Conservation (phyloP, 2,329 filamentous ascomycete species). For the Penicillium expansum region DNA sequence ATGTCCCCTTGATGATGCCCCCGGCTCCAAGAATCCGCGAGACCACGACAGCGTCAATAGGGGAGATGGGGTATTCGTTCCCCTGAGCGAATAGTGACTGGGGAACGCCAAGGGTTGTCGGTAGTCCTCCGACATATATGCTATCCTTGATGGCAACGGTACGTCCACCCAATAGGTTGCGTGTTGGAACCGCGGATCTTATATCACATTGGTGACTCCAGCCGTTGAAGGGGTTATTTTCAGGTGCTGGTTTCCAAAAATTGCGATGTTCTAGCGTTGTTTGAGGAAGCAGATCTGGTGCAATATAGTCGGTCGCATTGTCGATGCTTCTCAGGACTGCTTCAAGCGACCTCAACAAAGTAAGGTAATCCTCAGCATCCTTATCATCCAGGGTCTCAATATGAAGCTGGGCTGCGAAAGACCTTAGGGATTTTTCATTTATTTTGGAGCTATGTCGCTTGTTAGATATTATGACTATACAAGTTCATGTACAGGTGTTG, state of each 20-base stretch:
- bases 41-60: conserved; percentile 38
- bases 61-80: conserved; percentile 26
- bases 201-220: conserved; percentile 42
- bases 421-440: neutral
- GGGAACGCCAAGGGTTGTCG: conserved; percentile 33
- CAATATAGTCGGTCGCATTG: conserved; percentile 34
- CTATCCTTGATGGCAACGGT: conserved; percentile 40
- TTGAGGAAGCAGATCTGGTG: conserved; percentile 33
- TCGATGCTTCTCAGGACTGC: conserved; percentile 28
- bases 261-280: conserved; percentile 23
- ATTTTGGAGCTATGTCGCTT: conserved; percentile 1
- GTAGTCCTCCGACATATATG: conserved; percentile 36
- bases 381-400: neutral
- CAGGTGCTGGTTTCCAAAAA: conserved; percentile 16
- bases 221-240: conserved; percentile 42
- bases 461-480: neutral
- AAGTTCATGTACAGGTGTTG: neutral
- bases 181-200: conserved; percentile 24
- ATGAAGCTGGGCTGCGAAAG: neutral
- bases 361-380: conserved; percentile 20
- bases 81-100: conserved; percentile 20
- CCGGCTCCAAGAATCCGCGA: conserved; percentile 36
- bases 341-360: conserved; percentile 29
- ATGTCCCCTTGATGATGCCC: conserved; percentile 35
- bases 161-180: conserved; percentile 26